Conservation (phyloP, 1,284 basidiomycete species). For the Wolfiporia cocos region DNA sequence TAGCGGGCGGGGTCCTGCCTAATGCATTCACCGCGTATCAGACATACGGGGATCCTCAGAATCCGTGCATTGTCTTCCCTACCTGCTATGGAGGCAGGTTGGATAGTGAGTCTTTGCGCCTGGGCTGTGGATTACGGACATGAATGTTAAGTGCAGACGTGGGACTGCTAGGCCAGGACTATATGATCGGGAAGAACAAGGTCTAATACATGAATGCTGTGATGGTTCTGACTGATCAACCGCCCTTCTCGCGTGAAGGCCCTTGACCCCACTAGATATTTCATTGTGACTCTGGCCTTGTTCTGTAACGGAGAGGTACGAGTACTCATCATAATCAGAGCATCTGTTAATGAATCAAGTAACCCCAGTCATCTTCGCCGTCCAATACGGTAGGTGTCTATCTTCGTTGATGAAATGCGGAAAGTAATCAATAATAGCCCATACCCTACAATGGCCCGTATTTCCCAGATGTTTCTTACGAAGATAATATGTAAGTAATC, state of each 20-base stretch:
- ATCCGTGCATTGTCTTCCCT: slow-evolving; percentile 30
- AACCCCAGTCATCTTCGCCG: slow-evolving; percentile 54
- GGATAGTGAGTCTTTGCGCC: slow-evolving; percentile 20
- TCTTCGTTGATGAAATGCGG: no score
- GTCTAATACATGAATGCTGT: no score
- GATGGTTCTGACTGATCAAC: no score
- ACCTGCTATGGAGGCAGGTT: slow-evolving; percentile 31
- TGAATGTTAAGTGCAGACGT: slow-evolving; percentile 8
- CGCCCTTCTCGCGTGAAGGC: no score
- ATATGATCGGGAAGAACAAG: slow-evolving; percentile 47
- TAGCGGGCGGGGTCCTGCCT: slow-evolving; percentile 27
- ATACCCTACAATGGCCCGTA: slow-evolving; percentile 36
- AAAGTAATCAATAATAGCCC: no score
- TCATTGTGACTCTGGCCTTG: slow-evolving; percentile 49
- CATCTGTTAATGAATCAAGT: neutral
- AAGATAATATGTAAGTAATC: slow-evolving; percentile 53
- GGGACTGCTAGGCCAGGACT: slow-evolving; percentile 37
- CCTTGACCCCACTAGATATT: slow-evolving; percentile 44
- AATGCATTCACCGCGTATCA: slow-evolving; percentile 29
- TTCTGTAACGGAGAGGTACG: slow-evolving; percentile 55
- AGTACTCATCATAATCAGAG: neutral
- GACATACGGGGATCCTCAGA: slow-evolving; percentile 29
- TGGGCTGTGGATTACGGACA: neutral
- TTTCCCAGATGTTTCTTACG: slow-evolving; percentile 39
- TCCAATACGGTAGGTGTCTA: slow-evolving; percentile 43